Base-by-base conservation (phyloP, 495 filamentous ascomycete genomes). In the Apodospora peruviana region DNA sequence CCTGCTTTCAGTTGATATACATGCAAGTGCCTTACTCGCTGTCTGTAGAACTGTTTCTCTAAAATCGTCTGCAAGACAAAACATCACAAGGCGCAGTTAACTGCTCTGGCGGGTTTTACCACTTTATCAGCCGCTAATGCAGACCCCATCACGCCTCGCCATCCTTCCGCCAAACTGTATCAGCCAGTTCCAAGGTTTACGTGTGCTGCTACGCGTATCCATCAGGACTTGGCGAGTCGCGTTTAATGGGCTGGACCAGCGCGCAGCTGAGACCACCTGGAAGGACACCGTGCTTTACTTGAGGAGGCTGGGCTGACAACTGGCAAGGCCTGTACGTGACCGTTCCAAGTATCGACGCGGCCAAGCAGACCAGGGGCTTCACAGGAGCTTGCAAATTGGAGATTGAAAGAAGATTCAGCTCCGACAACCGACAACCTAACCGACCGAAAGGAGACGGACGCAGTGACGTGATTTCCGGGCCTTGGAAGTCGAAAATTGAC, bases 41-140 rank as follows among this genome's bases (percentile, higher is more conserved):
- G n/a, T n/a, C n/a, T n/a, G n/a, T n/a, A n/a, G n/a, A n/a, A n/a
- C n/a, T n/a, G n/a, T n/a, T n/a, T n/a, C n/a, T n/a, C n/a, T n/a
- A n/a, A n/a, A n/a, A n/a, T n/a, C n/a, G n/a, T n/a, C n/a, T n/a
- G n/a, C n/a, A n/a, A n/a, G n/a, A n/a, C n/a, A n/a, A n/a, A n/a
- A n/a, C n/a, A n/a, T n/a, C n/a, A n/a, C n/a, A n/a, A n/a, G n/a
- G n/a, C n/a, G n/a, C n/a, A n/a, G n/a, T n/a, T 8, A 23, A 41
- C 9, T 8, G 18, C n/a, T 48, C 34, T n/a, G 14, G 36, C 12
- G 44, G 45, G 12, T 23, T 19, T 38, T 25, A 40, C 45, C 47
- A 43, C 34, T 55, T 57, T 57, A 55, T 46, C 57, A 60, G 54
- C 57, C 59, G 49, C 59, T 58, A 60, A 59, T 59, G 61, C 56